Evolutionary conservation across 1,284 basidiomycete species (phyloP), one percentile per base, ranked within the genome.

Genomic region (Vanrija sp.): DNA sequence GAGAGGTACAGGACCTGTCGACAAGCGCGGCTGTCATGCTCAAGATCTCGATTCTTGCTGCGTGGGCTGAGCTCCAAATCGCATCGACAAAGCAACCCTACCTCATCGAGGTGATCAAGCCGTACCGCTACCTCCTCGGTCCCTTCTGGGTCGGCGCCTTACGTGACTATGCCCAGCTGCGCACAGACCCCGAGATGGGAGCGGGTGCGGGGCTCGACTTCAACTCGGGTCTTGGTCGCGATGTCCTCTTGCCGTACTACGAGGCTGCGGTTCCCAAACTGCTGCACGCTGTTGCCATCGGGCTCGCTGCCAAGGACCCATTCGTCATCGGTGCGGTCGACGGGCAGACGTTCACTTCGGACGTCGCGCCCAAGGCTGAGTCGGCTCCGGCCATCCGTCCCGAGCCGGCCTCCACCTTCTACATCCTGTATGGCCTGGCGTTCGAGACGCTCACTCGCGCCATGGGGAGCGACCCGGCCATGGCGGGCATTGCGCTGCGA

Each of bases 1-100:
- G 95, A 16, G 91, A 94, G 59, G 85, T 92, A 3, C 84, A 85
- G 25, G 86, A 94, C 64, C 80, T 97, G 8, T 90, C 92, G 60
- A 89, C 93, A 5, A 96, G 95, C 65, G 95, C 95, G 5, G 89
- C 90, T 0, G 88, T 93, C 39, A 97, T 97, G 91, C 80, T 98
- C 52, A 86, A 92, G 55, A 89, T 98, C 38, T 93, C 95, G 0
- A 90, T 91, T 6, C 80, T 98, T 28, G 88, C 91, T 1, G 96
- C 95, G 0, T 99, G 95, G 95, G 94, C 95, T 15, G 87, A 96
- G 69, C 80, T 99, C 12, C 85, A 94, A 69, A 83, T 93, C 3
- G 86, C 94, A 1, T 87, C 86, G 57, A 74, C 81, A 0, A 80
- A 83, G 38, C 90, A 94, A 67, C 68, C 75, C 1, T 97, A 97